Conservation (phyloP, 345 rosid species). For the Turritis glabra region DNA sequence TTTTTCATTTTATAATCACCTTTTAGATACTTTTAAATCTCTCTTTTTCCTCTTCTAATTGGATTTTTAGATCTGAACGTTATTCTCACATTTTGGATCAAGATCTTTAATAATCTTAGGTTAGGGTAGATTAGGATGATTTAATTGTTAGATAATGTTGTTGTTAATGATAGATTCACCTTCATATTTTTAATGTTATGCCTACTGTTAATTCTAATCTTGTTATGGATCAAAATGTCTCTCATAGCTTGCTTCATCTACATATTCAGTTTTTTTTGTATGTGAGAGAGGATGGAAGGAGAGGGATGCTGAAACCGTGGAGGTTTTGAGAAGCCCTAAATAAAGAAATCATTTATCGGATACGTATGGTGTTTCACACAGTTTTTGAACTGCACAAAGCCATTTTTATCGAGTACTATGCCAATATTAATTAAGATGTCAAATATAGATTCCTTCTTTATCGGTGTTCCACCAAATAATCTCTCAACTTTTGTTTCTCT, state of each 20-base stretch:
- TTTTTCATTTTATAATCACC: too few species aligned
- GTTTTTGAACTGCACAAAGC: conserved; percentile 20
- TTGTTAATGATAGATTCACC: not conserved
- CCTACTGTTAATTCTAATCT: not conserved
- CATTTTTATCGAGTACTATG: conserved; percentile 14
- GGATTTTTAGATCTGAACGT: too few species aligned
- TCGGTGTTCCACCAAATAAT: conserved; percentile 27
- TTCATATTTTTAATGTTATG: not conserved
- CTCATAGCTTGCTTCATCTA: not conserved
- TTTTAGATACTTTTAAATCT: too few species aligned
- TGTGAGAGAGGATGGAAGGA: not conserved
- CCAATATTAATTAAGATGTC: conserved; percentile 34
- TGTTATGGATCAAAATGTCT: not conserved
- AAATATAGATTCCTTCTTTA: conserved; percentile 35
- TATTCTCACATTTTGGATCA: too few species aligned
- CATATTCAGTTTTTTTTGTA: not conserved
- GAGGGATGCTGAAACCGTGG: conserved; percentile 9
- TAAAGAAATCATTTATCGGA: conserved; percentile 8
- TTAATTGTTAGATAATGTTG: not conserved
- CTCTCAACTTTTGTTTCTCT: not conserved
- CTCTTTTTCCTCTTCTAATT: too few species aligned
- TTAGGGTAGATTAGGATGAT: not conserved
- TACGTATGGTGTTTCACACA: not conserved
- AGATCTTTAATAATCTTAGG: too few species aligned
- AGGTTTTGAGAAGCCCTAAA: conserved; percentile 21